These are phyloP conservation scores for Alisma plantagoaquatica DNA, from an alignment of 106 monocot species.

Conservation along the genomic window DNA sequence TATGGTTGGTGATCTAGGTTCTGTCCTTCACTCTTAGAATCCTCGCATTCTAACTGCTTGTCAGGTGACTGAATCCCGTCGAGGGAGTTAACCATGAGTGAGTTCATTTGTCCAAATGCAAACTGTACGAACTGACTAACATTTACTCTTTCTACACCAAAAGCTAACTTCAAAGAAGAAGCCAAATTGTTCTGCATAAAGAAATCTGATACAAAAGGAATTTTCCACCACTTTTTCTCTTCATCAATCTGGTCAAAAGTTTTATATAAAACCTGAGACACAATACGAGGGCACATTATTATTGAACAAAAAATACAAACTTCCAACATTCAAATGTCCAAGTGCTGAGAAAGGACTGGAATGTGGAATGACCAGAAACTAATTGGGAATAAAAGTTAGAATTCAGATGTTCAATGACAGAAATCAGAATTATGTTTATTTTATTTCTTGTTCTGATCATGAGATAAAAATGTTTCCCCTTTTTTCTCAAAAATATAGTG, in stretches of 20 bases:
- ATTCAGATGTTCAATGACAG: no score
- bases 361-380: no score
- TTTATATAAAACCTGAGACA: slow-evolving; percentile 57
- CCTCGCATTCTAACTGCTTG: neutral
- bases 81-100: slow-evolving; percentile 27
- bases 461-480: no score
- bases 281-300: neutral
- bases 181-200: slow-evolving; percentile 54
- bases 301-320: neutral
- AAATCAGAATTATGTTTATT: no score
- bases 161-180: slow-evolving; percentile 43
- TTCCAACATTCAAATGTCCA: no score
- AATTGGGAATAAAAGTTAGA: no score
- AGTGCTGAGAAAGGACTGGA: no score
- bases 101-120: slow-evolving; percentile 77
- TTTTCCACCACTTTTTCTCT: slow-evolving; percentile 80
- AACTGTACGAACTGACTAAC: slow-evolving; percentile 71
- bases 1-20: neutral
- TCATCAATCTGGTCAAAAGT: slow-evolving; percentile 62
- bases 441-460: no score
- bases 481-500: no score
- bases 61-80: neutral
- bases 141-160: slow-evolving; percentile 77
- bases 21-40: neutral
- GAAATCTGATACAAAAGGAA: slow-evolving; percentile 87